phyloP scores from a whole-genome alignment of 805 yeast species.

The Kuraishia floccosa region DNA sequence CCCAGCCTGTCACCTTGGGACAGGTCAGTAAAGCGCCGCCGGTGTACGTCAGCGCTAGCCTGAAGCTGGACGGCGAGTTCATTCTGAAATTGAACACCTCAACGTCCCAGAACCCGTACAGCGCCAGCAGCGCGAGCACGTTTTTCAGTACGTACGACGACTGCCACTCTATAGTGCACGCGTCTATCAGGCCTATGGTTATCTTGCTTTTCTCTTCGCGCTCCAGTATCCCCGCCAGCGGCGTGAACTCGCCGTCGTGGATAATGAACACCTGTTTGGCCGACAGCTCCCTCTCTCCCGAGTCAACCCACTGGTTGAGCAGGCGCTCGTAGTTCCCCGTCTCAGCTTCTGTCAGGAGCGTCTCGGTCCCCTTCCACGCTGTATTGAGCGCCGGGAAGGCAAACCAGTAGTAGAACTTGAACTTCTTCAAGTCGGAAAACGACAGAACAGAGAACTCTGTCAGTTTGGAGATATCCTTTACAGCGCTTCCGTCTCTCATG shows the following conservation, averaged over 20 bases:
- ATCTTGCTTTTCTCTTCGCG: not conserved
- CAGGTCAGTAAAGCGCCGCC: slow-evolving; percentile 5
- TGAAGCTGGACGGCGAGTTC: slow-evolving; percentile 15
- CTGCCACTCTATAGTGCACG: slow-evolving; percentile 9
- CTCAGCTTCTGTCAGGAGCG: no score
- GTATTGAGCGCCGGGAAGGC: slow-evolving; percentile 59
- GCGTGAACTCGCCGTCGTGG: slow-evolving; percentile 4
- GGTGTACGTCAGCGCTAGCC: slow-evolving; percentile 11
- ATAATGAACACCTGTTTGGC: slow-evolving; percentile 1
- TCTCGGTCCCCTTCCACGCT: slow-evolving; percentile 26
- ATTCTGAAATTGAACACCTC: slow-evolving; percentile 27
- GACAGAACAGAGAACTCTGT: slow-evolving; percentile 41
- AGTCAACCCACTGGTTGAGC: not conserved
- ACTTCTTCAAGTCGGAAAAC: slow-evolving; percentile 84
- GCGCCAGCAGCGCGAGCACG: slow-evolving; percentile 14
- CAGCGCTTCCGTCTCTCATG: slow-evolving; percentile 20
- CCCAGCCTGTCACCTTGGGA: slow-evolving; percentile 78
- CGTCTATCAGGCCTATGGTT: slow-evolving; percentile 11
- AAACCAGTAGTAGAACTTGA: slow-evolving; percentile 84
- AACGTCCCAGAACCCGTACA: slow-evolving; percentile 21
- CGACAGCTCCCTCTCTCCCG: slow-evolving; percentile 2
- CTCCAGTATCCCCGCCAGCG: not conserved
- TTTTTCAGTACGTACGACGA: slow-evolving; percentile 13
- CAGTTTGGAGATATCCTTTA: slow-evolving; percentile 27
- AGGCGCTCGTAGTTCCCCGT: not conserved